A percentile compares a stretch with the other conserved stretches of the same genome.
These are phyloP conservation scores for Oldenlandia corymbosa DNA, from an alignment of 257 asterid genomes.

Conservation along the genomic window DNA sequence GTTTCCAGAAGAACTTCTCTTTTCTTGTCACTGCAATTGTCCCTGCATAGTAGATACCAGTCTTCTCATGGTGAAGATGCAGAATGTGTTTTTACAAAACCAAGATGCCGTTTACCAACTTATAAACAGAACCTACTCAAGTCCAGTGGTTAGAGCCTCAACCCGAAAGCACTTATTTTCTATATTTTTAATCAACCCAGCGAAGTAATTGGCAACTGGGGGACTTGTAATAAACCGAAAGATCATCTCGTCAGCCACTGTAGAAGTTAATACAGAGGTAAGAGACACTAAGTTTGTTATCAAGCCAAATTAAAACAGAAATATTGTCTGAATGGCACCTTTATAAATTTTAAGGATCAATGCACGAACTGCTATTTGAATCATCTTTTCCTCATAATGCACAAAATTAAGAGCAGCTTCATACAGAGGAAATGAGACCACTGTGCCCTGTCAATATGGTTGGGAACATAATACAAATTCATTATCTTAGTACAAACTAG, in stretches of 20 bases:
- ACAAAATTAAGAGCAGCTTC: constrained; percentile 18
- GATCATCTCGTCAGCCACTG: constrained; percentile 23
- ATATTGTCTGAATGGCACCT: constrained; percentile 5
- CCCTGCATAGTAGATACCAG: constrained; percentile 11
- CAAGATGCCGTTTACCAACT: neutral
- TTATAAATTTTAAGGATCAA: constrained; percentile 17
- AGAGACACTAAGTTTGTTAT: neutral
- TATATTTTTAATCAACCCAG: constrained; percentile 11
- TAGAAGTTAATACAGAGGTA: constrained; percentile 6
- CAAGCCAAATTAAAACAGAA: neutral
- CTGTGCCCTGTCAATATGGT: constrained; percentile 10
- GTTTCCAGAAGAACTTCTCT: constrained; percentile 17
- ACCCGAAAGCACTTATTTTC: constrained; percentile 13
- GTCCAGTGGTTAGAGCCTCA: constrained; percentile 13
- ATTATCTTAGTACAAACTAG: neutral
- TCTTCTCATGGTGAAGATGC: neutral
- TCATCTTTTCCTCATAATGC: constrained; percentile 23
- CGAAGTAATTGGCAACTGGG: constrained; percentile 18
- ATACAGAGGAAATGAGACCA: constrained; percentile 21
- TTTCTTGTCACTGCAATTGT: constrained; percentile 2
- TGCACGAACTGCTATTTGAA: constrained; percentile 22
- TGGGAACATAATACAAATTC: neutral
- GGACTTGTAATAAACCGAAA: constrained; percentile 17
- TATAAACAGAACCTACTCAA: constrained; percentile 6
- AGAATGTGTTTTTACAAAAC: neutral